phyloP scores from a whole-genome alignment of 1,139 yeast species.

The Zygosaccharomyces sapae region DNA sequence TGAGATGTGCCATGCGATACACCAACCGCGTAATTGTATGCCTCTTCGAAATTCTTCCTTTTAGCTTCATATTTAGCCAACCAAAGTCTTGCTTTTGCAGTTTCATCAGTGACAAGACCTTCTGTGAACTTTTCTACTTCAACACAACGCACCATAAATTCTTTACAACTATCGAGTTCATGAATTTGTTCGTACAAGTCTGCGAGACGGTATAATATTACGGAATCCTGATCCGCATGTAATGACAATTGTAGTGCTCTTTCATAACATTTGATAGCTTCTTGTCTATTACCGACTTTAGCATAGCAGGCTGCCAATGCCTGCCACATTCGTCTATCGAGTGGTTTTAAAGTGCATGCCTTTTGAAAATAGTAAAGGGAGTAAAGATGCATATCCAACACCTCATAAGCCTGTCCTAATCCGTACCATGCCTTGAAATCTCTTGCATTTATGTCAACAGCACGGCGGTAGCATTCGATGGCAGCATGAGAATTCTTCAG shows the following conservation, averaged over 20 bases:
- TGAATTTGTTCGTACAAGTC: constrained; percentile 55
- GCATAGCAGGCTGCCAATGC: constrained; percentile 91
- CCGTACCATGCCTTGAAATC: constrained; percentile 99
- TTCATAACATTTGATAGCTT: constrained; percentile 44
- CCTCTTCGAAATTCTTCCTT: constrained; percentile 56
- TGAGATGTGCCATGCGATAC: constrained; percentile 74
- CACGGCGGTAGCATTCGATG: constrained; percentile 88
- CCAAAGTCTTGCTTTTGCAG: constrained; percentile 83
- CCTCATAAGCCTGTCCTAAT: constrained; percentile 96
- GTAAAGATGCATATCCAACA: constrained; percentile 89
- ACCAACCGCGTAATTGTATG: constrained; percentile 70
- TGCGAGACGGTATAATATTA: constrained; percentile 65
- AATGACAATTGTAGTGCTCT: constrained; percentile 45
- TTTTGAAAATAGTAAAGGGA: constrained; percentile 89
- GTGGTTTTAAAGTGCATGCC: constrained; percentile 83
- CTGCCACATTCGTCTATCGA: constrained; percentile 94
- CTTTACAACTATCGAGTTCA: constrained; percentile 51
- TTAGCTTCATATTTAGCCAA: constrained; percentile 66
- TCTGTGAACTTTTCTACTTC: constrained; percentile 57
- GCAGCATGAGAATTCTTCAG: constrained; percentile 96
- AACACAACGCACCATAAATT: constrained; percentile 69
- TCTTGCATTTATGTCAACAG: constrained; percentile 78
- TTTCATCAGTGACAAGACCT: constrained; percentile 66
- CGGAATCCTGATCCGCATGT: constrained; percentile 43
- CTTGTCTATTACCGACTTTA: constrained; percentile 59